phyloP scores from a whole-genome alignment of 192 early-diverging fungal species.

The Umbelopsis vinacea region DNA sequence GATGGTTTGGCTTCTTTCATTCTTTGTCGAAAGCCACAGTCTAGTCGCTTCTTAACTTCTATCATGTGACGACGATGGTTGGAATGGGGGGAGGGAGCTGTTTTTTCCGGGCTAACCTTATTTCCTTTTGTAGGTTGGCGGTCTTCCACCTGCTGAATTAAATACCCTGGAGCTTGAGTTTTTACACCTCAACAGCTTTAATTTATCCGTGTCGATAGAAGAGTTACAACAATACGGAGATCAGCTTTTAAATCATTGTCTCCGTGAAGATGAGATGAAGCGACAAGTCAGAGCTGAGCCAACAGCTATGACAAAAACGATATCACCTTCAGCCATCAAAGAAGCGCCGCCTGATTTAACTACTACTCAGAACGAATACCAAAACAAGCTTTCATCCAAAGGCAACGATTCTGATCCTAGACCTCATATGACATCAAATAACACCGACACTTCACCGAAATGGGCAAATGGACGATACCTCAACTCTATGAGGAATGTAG shows the following conservation, averaged over 20 bases:
- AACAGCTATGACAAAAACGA: background rate
- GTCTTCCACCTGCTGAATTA: conserved; percentile 83
- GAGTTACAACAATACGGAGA: conserved; percentile 81
- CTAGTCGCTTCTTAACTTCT: background rate
- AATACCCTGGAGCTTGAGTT: conserved; percentile 91
- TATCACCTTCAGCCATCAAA: background rate
- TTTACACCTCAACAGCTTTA: conserved; percentile 79
- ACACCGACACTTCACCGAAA: conserved; percentile 18
- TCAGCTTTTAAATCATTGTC: conserved; percentile 66
- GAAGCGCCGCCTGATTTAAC: conserved; percentile 2
- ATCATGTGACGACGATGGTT: conserved; percentile 3
- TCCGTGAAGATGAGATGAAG: conserved; percentile 44
- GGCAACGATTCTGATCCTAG: background rate
- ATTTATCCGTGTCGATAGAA: conserved; percentile 73
- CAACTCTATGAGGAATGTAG: conserved; percentile 19
- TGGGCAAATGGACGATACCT: conserved; percentile 8
- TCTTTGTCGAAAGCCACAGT: background rate
- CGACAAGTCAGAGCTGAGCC: conserved; percentile 17
- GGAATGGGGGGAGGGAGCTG: background rate
- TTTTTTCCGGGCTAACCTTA: conserved; percentile 14
- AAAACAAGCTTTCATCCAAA: background rate
- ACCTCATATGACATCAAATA: background rate
- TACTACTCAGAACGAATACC: background rate
- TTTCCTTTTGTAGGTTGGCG: conserved; percentile 69
- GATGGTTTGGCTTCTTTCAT: background rate